Conservation (phyloP, 257 asterid genomes). For the Pogostemon cablin region DNA sequence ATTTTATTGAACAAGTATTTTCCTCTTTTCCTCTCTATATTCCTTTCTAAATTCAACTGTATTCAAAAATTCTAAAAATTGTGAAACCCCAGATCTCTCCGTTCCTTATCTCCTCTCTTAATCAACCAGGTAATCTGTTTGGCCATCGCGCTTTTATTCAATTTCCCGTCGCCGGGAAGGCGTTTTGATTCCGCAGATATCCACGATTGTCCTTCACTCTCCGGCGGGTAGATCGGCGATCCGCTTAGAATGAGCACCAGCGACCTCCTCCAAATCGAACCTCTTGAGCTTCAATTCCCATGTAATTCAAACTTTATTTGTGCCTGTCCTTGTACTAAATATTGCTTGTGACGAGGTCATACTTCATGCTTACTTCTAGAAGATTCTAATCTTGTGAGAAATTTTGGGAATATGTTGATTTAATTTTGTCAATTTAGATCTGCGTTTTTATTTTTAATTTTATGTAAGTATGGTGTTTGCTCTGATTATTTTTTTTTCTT, state of each 20-base stretch:
- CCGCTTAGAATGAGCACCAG: conserved; percentile 53
- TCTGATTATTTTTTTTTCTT: conserved; percentile 11
- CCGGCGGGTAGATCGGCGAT: conserved; percentile 43
- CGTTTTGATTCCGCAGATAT: conserved; percentile 24
- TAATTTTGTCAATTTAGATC: conserved; percentile 38
- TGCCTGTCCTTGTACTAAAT: not conserved
- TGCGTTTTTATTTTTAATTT: conserved; percentile 23
- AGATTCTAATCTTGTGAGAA: conserved; percentile 24
- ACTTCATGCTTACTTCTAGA: conserved; percentile 28
- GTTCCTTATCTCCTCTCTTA: conserved; percentile 18
- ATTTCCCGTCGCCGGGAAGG: conserved; percentile 25
- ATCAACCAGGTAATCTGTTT: conserved; percentile 20
- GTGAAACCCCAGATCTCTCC: conserved; percentile 45
- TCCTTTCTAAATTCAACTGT: conserved; percentile 27
- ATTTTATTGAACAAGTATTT: conserved; percentile 28
- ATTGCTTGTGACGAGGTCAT: conserved; percentile 12
- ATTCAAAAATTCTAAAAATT: conserved; percentile 24
- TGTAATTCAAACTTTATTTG: conserved; percentile 39
- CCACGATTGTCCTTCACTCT: conserved; percentile 13
- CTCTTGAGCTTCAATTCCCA: conserved; percentile 57
- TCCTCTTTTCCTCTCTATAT: conserved; percentile 12
- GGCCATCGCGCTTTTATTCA: not conserved
- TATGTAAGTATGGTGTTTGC: conserved; percentile 22
- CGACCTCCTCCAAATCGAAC: conserved; percentile 60
- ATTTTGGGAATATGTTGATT: conserved; percentile 26